Percentiles rank a stretch among this genome's conserved stretches.
Evolutionary conservation across 1,139 yeast species (phyloP).

Genomic region (Wickerhamiella pararugosa): DNA sequence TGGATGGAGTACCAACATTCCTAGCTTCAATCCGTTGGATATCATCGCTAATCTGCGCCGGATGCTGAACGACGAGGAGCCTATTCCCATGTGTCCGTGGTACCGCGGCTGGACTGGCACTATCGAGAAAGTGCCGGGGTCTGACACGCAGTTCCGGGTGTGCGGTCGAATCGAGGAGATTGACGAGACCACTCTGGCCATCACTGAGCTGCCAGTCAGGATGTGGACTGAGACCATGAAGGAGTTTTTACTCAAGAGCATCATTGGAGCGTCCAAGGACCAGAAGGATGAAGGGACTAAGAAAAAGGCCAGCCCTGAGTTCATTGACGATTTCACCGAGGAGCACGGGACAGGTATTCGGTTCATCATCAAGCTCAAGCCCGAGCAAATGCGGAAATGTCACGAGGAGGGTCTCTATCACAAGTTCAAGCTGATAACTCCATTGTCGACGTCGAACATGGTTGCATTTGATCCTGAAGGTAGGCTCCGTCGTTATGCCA

Average conservation of each 20-base stretch:
- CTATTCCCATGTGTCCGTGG: constrained; percentile 81
- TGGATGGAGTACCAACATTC: constrained; percentile 95
- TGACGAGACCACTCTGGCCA: constrained; percentile 68
- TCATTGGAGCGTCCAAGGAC: constrained; percentile 20
- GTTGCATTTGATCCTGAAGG: constrained; percentile 93
- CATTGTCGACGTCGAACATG: constrained; percentile 70
- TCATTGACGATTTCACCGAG: constrained; percentile 93
- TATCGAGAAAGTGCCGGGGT: constrained; percentile 40
- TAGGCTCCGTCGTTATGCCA: constrained; percentile 67
- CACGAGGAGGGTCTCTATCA: constrained; percentile 61
- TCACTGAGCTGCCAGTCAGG: constrained; percentile 84
- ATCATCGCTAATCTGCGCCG: constrained; percentile 57
- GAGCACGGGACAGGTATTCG: constrained; percentile 75
- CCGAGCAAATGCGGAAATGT: constrained; percentile 74
- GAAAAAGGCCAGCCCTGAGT: constrained; percentile 35
- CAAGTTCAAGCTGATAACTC: constrained; percentile 60
- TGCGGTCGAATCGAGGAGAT: constrained; percentile 70
- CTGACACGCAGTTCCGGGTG: constrained; percentile 51
- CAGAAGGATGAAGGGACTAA: constrained; percentile 19
- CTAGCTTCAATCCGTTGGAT: constrained; percentile 78
- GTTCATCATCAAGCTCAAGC: constrained; percentile 58
- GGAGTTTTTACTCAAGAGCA: constrained; percentile 62
- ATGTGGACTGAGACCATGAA: constrained; percentile 89
- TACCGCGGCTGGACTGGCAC: constrained; percentile 90
- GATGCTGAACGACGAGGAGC: constrained; percentile 58